Conservation (phyloP, 805 yeast species). For the Ogataea angusta region DNA sequence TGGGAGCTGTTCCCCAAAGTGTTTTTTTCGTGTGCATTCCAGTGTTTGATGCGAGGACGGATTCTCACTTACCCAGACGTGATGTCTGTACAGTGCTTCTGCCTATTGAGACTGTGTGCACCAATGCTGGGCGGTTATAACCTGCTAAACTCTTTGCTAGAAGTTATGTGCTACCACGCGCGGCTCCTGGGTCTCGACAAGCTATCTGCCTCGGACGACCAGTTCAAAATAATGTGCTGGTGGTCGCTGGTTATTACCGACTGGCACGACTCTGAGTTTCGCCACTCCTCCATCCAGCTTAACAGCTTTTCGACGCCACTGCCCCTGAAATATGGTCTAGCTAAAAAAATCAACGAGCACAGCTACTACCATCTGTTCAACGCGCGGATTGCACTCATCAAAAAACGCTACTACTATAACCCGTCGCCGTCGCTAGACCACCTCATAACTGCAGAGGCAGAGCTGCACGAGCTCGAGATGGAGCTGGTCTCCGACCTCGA, state of each 20-base stretch:
- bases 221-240: conserved; percentile 16
- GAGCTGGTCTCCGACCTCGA: not conserved
- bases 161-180: conserved; percentile 18
- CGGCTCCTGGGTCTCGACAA: conserved; percentile 21
- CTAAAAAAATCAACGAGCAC: not conserved
- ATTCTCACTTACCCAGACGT: conserved; percentile 26
- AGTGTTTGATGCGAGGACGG: conserved; percentile 30
- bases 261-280: conserved; percentile 29
- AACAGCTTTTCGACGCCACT: conserved; percentile 14
- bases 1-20: conserved; percentile 25
- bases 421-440: not conserved
- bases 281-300: conserved; percentile 14
- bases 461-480: conserved; percentile 1
- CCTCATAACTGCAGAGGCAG: not conserved
- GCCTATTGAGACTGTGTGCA: conserved; percentile 23
- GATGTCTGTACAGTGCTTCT: conserved; percentile 23
- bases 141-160: conserved; percentile 19
- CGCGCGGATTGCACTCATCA: not conserved
- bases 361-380: not conserved
- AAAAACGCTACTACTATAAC: not conserved
- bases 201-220: conserved; percentile 7
- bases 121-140: conserved; percentile 26
- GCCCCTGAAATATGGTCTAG: not conserved
- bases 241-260: conserved; percentile 28
- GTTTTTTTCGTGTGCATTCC: conserved; percentile 27